A percentile compares a stretch with the other conserved stretches of the same genome.
Evolutionary conservation across 192 early-diverging fungal species (phyloP).

Genomic region (Allomyces macrogynus): DNA sequence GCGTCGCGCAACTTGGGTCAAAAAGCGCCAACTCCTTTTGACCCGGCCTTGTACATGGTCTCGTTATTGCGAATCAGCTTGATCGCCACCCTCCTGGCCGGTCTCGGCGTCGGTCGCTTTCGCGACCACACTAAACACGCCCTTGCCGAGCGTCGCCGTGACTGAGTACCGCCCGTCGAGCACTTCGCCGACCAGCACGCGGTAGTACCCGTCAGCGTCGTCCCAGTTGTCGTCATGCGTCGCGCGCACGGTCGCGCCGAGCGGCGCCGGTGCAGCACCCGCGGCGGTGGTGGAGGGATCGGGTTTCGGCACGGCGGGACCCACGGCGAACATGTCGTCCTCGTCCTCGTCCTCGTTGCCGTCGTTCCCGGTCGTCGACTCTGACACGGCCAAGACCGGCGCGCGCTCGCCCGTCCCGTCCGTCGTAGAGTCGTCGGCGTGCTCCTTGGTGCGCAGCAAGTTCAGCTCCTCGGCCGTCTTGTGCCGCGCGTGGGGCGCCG

Average conservation of each 20-base stretch:
- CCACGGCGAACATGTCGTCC: slow-evolving; percentile 50
- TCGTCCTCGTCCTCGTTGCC: slow-evolving; percentile 37
- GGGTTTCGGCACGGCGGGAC: slow-evolving; percentile 13
- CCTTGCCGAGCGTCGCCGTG: slow-evolving; percentile 65
- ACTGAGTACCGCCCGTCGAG: slow-evolving; percentile 74
- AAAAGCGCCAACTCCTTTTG: slow-evolving; percentile 76
- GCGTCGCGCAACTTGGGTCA: slow-evolving; percentile 58
- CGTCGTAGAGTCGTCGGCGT: slow-evolving; percentile 44
- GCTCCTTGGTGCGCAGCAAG: slow-evolving; percentile 21
- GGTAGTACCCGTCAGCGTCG: slow-evolving; percentile 93
- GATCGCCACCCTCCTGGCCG: slow-evolving; percentile 64
- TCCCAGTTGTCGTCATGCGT: slow-evolving; percentile 77
- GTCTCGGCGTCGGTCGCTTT: slow-evolving; percentile 60
- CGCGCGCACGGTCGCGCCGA: slow-evolving; percentile 14
- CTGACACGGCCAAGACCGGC: slow-evolving; percentile 4
- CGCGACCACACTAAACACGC: slow-evolving; percentile 88
- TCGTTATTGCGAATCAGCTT: slow-evolving; percentile 94
- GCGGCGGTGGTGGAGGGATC: slow-evolving; percentile 16
- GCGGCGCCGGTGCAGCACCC: neutral
- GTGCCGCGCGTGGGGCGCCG: slow-evolving; percentile 21
- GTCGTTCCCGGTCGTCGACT: slow-evolving; percentile 19
- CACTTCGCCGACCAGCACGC: slow-evolving; percentile 68
- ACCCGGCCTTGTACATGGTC: slow-evolving; percentile 68
- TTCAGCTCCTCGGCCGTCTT: slow-evolving; percentile 22
- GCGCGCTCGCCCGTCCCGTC: slow-evolving; percentile 20